phyloP scores from a whole-genome alignment of 140 eudicot genomes.

The Bidens hawaiensis region DNA sequence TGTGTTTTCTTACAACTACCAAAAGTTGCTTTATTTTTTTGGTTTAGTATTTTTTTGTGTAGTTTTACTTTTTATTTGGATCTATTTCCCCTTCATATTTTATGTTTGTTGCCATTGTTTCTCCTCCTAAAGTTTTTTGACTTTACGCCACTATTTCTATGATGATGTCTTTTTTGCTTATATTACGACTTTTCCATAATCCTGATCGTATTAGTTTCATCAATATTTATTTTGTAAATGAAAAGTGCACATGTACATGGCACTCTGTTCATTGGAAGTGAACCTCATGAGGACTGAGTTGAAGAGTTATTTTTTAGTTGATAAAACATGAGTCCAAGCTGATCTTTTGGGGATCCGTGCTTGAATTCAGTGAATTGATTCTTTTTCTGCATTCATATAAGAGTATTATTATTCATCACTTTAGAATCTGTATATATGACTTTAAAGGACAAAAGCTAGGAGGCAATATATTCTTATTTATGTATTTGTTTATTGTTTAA shows the following conservation, averaged over 20 bases:
- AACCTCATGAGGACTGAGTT: neutral
- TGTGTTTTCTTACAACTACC: slow-evolving; percentile 14
- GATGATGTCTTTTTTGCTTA: neutral
- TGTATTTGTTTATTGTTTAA: neutral
- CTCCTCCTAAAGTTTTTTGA: slow-evolving; percentile 3
- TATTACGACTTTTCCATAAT: slow-evolving; percentile 10
- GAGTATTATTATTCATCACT: neutral
- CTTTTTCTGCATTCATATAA: neutral
- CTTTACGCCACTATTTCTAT: neutral
- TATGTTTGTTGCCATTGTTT: neutral
- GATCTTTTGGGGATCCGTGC: slow-evolving; percentile 2
- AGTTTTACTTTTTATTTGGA: slow-evolving; percentile 18
- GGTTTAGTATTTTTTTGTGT: neutral
- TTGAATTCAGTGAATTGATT: neutral
- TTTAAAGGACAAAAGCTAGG: neutral
- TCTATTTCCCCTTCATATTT: slow-evolving; percentile 4
- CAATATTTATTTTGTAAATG: neutral
- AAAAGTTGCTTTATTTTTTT: slow-evolving; percentile 7
- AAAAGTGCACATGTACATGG: neutral
- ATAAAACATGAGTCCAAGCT: neutral
- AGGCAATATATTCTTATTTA: neutral
- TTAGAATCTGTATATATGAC: neutral
- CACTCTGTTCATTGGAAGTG: neutral
- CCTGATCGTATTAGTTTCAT: neutral
- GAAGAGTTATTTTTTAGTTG: slow-evolving; percentile 1